These are phyloP conservation scores for Populus deltoides DNA, from an alignment of 345 rosid species.

Conservation along the genomic window DNA sequence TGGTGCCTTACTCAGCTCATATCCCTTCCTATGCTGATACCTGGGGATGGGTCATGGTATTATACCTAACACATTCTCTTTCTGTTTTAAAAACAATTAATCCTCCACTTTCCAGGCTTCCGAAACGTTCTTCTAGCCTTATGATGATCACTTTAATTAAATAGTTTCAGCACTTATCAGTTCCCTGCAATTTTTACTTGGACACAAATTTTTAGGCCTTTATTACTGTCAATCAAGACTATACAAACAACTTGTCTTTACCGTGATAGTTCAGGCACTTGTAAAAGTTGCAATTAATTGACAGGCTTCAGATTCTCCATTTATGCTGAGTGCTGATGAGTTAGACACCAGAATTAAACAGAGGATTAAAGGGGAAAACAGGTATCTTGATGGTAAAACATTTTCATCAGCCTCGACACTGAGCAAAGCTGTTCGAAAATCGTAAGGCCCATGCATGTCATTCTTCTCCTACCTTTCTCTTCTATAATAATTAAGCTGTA, in stretches of 20 bases:
- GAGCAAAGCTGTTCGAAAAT: slow-evolving; percentile 52
- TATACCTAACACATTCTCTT: not conserved
- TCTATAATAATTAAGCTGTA: not conserved
- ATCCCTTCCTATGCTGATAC: slow-evolving; percentile 70
- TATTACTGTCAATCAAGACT: not conserved
- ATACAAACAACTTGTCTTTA: not conserved
- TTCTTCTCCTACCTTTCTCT: too few relatives aligned
- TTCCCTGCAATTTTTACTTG: not conserved
- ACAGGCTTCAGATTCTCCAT: slow-evolving; percentile 58
- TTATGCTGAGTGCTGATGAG: slow-evolving; percentile 40
- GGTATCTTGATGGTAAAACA: slow-evolving; percentile 53
- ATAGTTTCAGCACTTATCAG: not conserved
- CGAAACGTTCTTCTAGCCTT: not conserved
- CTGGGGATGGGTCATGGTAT: slow-evolving; percentile 81
- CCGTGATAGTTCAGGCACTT: not conserved
- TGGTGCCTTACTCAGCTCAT: slow-evolving; percentile 59
- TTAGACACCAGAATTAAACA: slow-evolving; percentile 46
- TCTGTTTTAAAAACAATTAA: not conserved
- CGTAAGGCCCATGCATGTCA: slow-evolving; percentile 29
- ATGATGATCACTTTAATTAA: not conserved
- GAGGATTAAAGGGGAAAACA: slow-evolving; percentile 49
- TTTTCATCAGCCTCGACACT: slow-evolving; percentile 46
- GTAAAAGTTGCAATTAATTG: not conserved
- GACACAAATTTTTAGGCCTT: not conserved
- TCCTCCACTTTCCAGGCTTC: not conserved